Base-by-base conservation (phyloP, 805 yeast genomes). In the Schizosaccharomyces octosporus region DNA sequence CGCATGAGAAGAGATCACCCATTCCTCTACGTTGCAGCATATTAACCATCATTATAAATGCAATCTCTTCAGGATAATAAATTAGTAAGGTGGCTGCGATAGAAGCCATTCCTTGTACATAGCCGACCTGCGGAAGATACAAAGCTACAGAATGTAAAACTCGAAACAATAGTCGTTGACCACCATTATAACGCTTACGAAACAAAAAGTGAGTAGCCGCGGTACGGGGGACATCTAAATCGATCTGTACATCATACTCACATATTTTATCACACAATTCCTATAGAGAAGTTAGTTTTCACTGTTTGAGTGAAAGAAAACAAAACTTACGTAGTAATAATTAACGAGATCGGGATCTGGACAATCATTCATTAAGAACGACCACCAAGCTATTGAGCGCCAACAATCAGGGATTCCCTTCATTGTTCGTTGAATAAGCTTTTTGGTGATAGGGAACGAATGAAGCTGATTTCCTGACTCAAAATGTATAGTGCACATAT, bases 71-170 rank as follows among this genome's bases (percentile, higher is more conserved):
- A 45, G 64, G 64, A 39, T 59, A 65, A 58, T 65, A 65, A 62
- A 65, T 63, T 59, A 77, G 70, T 7, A 79, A 66, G 1, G 76
- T 67, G 0, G 79, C 80, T 0, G 76, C 74, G n/a, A 79, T 64
- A 15, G 70, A 65, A 55, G 69, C 68, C 55, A 79, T 62, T 4
- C 77, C 76, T 6, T 70, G 66, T 48, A 69, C 69, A 64, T 76
- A 76, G n/a, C 66, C 65, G 57, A 69, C 51, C 13, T 65, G 67
- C 9, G 63, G 61, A 7, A 63, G 51, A 7, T 61, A 62, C 41
- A 63, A 63, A 31, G 67, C 63, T 13, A 65, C 45, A 19, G 64
- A 64, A 54, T 65, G 67, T 19, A 65, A 62, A 6, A 65, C 65
- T 24, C 66, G 61, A 60, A 65, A 65, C 24, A 65, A 61, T 19